Percentiles rank a stretch among this genome's conserved stretches.
Conservation (phyloP, 495 filamentous ascomycete species). For the Jackrogersella minutella region DNA sequence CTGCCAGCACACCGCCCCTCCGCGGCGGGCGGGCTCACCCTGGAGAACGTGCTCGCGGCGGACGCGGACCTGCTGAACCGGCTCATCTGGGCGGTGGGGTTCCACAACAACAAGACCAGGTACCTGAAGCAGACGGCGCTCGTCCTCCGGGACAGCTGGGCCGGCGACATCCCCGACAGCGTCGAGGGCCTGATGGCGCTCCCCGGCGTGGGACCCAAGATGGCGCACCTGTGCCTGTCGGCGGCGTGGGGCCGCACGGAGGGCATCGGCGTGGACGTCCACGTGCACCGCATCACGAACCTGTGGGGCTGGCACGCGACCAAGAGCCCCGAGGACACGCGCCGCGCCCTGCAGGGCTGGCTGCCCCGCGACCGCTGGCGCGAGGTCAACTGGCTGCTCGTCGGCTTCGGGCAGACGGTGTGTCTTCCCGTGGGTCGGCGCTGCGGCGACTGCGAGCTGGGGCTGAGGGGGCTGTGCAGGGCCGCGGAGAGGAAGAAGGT, state of each 20-base stretch:
- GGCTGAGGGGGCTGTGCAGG: constrained; percentile 76
- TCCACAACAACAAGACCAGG: constrained; percentile 93
- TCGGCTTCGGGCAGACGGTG: constrained; percentile 87
- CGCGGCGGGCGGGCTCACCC: constrained; percentile 63
- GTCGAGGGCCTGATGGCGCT: constrained; percentile 79
- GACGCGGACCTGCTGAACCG: constrained; percentile 74
- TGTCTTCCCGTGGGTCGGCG: constrained; percentile 81
- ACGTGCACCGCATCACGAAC: constrained; percentile 90
- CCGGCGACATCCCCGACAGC: constrained; percentile 83
- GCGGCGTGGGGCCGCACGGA: constrained; percentile 66
- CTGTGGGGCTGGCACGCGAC: constrained; percentile 91
- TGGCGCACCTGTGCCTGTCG: constrained; percentile 91
- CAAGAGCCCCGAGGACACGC: constrained; percentile 85
- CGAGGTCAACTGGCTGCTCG: constrained; percentile 91
- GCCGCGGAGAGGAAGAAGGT: constrained; percentile 69
- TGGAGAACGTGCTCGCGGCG: constrained; percentile 81
- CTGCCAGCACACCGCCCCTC: constrained; percentile 61
- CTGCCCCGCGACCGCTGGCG: constrained; percentile 88
- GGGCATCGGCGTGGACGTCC: constrained; percentile 73
- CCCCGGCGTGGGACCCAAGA: constrained; percentile 95
- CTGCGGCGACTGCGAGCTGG: constrained; percentile 85
- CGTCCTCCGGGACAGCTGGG: constrained; percentile 73
- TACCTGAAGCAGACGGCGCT: constrained; percentile 83
- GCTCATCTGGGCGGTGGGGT: constrained; percentile 85
- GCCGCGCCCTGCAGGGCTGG: constrained; percentile 80